Evolutionary conservation across 768 basidiomycete genomes (phyloP).

Genomic region (Agrocybe praecox): DNA sequence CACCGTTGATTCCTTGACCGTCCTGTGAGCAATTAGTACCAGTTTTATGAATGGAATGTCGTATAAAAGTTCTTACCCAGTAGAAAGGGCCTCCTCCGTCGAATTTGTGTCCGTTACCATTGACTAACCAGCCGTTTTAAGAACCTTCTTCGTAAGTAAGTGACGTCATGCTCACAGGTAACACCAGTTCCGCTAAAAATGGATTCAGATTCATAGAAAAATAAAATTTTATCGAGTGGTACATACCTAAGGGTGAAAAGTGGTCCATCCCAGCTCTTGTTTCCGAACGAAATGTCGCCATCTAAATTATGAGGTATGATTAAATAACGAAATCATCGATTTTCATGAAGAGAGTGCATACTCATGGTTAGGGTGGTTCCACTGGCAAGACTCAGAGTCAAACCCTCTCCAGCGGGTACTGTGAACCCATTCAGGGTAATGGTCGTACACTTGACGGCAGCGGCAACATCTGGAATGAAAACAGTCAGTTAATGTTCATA

Average conservation of each 20-base stretch:
- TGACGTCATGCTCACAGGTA: constrained; percentile 40
- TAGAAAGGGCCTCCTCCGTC: constrained; percentile 47
- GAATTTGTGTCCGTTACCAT: constrained; percentile 43
- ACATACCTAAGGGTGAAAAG: constrained; percentile 52
- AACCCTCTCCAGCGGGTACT: constrained; percentile 54
- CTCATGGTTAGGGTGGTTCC: constrained; percentile 63
- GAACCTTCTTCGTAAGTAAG: neutral
- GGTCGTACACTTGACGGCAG: constrained; percentile 49
- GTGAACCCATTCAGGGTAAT: constrained; percentile 60
- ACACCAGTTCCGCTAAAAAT: constrained; percentile 47
- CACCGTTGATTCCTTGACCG: constrained; percentile 37
- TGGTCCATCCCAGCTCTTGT: constrained; percentile 52
- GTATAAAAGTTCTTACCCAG: constrained; percentile 30
- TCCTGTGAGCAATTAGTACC: constrained; percentile 31
- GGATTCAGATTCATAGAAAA: neutral
- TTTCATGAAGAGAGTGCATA: constrained; percentile 25
- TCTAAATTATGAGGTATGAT: constrained; percentile 30
- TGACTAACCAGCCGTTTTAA: constrained; percentile 25
- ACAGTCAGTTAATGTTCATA: neutral
- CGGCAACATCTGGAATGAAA: constrained; percentile 11
- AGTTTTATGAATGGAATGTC: neutral
- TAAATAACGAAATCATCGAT: neutral
- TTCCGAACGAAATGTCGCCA: constrained; percentile 61
- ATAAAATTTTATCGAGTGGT: neutral
- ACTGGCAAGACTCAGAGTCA: constrained; percentile 45